Conservation (phyloP, 352 stramenopile genomes). For the Pythium rhizo-oryzae region DNA sequence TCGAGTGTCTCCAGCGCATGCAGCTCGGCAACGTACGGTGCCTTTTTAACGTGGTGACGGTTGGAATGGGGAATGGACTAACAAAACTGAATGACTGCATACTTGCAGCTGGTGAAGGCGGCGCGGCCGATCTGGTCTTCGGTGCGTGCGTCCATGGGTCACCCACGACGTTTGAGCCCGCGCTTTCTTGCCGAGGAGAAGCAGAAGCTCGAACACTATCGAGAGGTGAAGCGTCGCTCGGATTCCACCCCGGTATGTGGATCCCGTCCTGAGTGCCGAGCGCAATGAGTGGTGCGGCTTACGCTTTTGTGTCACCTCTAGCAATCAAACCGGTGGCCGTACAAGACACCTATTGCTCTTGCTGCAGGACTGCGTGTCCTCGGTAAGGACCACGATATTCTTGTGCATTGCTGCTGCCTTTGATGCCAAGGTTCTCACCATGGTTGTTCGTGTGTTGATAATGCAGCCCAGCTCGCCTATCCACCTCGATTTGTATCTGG, state of each 20-base stretch:
- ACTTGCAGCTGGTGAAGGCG: constrained; percentile 46
- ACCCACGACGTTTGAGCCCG: constrained; percentile 62
- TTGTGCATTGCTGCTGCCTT: neutral
- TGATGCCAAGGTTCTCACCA: neutral
- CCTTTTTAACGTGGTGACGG: neutral
- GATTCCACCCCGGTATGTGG: constrained; percentile 18
- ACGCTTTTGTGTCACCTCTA: neutral
- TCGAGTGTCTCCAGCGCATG: constrained; percentile 70
- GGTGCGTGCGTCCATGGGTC: constrained; percentile 74
- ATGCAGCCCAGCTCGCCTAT: constrained; percentile 42
- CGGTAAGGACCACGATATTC: neutral
- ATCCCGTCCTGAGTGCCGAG: too few relatives aligned
- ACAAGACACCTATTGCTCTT: constrained; percentile 13
- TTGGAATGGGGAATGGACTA: neutral
- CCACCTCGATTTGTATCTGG: constrained; percentile 43
- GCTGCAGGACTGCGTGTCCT: constrained; percentile 17
- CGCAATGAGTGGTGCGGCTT: neutral
- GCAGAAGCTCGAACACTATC: constrained; percentile 64
- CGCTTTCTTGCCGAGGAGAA: constrained; percentile 74
- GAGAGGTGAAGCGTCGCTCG: constrained; percentile 37
- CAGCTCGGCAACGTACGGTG: constrained; percentile 54
- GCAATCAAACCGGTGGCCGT: constrained; percentile 24
- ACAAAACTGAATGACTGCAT: neutral
- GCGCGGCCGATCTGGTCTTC: constrained; percentile 77
- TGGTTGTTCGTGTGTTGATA: neutral